Conservation (phyloP, 179 eudicot genomes). For the Patellifolia procumbens region DNA sequence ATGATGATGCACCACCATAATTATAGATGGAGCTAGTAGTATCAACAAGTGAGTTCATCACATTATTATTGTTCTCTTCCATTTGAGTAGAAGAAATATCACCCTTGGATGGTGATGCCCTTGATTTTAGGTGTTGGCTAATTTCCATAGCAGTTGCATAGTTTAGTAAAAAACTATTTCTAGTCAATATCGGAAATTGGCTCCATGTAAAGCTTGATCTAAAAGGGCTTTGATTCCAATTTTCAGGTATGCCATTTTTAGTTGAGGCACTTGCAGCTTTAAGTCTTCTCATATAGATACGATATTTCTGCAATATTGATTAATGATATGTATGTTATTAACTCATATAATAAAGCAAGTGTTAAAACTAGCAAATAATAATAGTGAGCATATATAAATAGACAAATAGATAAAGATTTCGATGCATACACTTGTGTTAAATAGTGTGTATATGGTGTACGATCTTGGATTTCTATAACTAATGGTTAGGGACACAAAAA, state of each 20-base stretch:
- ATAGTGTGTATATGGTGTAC: too few species aligned
- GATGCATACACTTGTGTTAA: too few species aligned
- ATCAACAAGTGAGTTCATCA: background rate
- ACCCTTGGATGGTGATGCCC: background rate
- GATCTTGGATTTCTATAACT: too few species aligned
- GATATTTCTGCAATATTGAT: conserved; percentile 29
- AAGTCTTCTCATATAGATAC: conserved; percentile 1
- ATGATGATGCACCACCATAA: background rate
- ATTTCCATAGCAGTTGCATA: conserved; percentile 3
- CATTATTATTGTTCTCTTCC: too few species aligned
- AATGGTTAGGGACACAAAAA: too few species aligned
- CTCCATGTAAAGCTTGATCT: conserved; percentile 17
- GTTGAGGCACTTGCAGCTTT: background rate
- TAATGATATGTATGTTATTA: background rate
- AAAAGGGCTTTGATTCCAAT: conserved; percentile 21
- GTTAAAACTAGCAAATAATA: too few species aligned
- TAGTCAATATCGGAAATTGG: background rate
- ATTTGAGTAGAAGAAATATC: background rate
- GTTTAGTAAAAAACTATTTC: conserved; percentile 1
- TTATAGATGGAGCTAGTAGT: background rate
- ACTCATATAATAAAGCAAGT: background rate
- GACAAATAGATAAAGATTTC: too few species aligned
- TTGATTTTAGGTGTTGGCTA: background rate
- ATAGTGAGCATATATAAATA: too few species aligned
- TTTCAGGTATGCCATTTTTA: conserved; percentile 8